A percentile compares a stretch with the other conserved stretches of the same genome.
phyloP scores from a whole-genome alignment of 2,329 filamentous ascomycete species.

The Monosporascus sp. region DNA sequence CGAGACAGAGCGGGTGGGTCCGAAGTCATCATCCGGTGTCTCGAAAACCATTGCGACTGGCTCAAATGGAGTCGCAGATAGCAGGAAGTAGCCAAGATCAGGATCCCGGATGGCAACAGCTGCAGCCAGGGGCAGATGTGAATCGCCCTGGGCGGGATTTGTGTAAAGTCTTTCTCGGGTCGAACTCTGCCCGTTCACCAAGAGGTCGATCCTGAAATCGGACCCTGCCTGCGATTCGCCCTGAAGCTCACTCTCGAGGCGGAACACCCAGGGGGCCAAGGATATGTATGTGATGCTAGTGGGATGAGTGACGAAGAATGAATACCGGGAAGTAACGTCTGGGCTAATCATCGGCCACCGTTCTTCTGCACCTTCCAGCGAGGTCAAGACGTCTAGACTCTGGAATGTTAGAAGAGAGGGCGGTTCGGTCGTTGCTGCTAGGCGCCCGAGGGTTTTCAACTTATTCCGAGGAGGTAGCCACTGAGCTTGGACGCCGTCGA shows the following conservation, averaged over 20 bases:
- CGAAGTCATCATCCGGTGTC: conserved; percentile 47
- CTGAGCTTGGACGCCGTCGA: conserved; percentile 60
- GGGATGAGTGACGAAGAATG: conserved; percentile 58
- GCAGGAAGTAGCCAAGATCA: conserved; percentile 59
- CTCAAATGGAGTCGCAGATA: conserved; percentile 55
- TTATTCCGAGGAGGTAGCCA: conserved; percentile 58
- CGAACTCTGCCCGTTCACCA: conserved; percentile 54
- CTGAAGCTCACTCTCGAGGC: conserved; percentile 56
- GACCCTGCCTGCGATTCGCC: conserved; percentile 52
- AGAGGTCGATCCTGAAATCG: conserved; percentile 56
- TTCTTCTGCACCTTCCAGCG: conserved; percentile 49
- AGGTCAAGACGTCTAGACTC: conserved; percentile 54
- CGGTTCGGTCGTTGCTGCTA: conserved; percentile 25
- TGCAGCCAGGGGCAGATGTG: conserved; percentile 47
- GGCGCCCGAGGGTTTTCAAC: conserved; percentile 35
- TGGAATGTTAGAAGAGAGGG: conserved; percentile 57
- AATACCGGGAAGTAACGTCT: conserved; percentile 58
- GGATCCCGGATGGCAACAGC: conserved; percentile 52
- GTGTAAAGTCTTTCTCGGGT: conserved; percentile 53
- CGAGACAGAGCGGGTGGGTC: conserved; percentile 38
- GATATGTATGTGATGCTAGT: conserved; percentile 57
- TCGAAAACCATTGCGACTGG: conserved; percentile 58
- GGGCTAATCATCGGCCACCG: conserved; percentile 60
- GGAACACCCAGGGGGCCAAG: conserved; percentile 58
- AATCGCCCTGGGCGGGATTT: conserved; percentile 41